Percentiles rank a stretch among this genome's conserved stretches.
Conservation (phyloP, 2,329 filamentous ascomycete species). For the Zymoseptoria brevis region DNA sequence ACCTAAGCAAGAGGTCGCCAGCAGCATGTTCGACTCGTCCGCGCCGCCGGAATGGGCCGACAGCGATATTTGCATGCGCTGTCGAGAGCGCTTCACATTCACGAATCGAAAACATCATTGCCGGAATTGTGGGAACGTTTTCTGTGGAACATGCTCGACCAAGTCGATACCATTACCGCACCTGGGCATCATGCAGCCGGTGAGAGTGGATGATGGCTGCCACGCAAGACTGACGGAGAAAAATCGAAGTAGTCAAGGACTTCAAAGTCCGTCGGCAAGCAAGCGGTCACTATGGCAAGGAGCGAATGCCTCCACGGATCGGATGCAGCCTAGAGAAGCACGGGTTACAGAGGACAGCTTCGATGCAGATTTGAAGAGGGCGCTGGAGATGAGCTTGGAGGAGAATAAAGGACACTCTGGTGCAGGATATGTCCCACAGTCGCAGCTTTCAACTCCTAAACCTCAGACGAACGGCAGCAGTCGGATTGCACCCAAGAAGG, state of each 20-base stretch:
- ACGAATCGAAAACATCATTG: conserved; percentile 98
- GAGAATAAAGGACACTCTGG: conserved; percentile 71
- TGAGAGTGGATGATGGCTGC: conserved; percentile 93
- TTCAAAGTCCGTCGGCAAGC: conserved; percentile 20
- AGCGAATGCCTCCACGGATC: conserved; percentile 22
- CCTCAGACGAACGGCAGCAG: conserved; percentile 28
- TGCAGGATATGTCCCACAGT: conserved; percentile 62
- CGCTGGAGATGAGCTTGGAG: conserved; percentile 92
- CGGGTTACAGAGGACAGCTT: conserved; percentile 67
- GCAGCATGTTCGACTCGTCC: conserved; percentile 95
- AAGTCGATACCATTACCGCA: conserved; percentile 85
- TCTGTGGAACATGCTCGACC: conserved; percentile 88
- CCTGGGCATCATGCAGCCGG: conserved; percentile 81
- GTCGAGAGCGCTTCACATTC: conserved; percentile 88
- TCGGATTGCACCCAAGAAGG: conserved; percentile 17
- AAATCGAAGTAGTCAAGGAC: conserved; percentile 34
- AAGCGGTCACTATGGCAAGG: conserved; percentile 55
- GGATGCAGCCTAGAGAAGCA: conserved; percentile 85
- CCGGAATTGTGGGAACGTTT: conserved; percentile 94
- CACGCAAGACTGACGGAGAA: conserved; percentile 82
- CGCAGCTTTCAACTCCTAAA: conserved; percentile 16
- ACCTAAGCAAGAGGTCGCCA: conserved; percentile 76
- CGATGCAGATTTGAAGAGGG: conserved; percentile 89
- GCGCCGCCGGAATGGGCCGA: conserved; percentile 98
- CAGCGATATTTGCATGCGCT: conserved; percentile 97